These are phyloP conservation scores for Acmispon strigosus DNA, from an alignment of 306 rosid species.

Conservation along the genomic window DNA sequence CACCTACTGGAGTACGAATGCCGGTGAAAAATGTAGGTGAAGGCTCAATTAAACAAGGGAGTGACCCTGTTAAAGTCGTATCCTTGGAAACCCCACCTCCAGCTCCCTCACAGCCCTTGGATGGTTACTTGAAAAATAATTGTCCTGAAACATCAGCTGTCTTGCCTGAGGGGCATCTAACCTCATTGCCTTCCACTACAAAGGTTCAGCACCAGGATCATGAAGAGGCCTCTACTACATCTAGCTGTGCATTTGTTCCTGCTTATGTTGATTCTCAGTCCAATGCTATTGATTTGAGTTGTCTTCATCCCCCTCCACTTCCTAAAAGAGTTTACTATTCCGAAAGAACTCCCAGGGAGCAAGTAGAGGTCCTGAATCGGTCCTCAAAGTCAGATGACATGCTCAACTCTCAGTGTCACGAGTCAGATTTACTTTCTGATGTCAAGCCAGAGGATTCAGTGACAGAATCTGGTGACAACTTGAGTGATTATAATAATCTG, in stretches of 20 bases:
- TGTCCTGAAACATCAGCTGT: conserved; percentile 32
- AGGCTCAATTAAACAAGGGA: conserved; percentile 35
- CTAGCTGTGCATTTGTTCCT: conserved; percentile 37
- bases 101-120: conserved; percentile 29
- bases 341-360: conserved; percentile 81
- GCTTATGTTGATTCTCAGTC: conserved; percentile 42
- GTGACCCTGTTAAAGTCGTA: conserved; percentile 29
- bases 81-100: conserved; percentile 29
- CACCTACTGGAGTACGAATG: conserved; percentile 25
- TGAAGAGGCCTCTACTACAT: conserved; percentile 42
- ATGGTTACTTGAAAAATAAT: conserved; percentile 10
- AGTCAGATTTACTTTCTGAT: conserved; percentile 48
- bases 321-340: conserved; percentile 65
- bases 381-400: conserved; percentile 75
- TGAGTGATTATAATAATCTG: conserved; percentile 38
- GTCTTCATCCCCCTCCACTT: conserved; percentile 51
- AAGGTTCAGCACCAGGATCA: conserved; percentile 42
- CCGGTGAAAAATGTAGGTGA: conserved; percentile 32
- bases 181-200: conserved; percentile 23
- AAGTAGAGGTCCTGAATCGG: conserved; percentile 58
- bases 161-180: conserved; percentile 29
- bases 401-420: conserved; percentile 39
- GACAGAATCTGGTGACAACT: conserved; percentile 32
- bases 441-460: conserved; percentile 28
- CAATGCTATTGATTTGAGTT: conserved; percentile 49